A percentile compares a stretch with the other conserved stretches of the same genome.
Evolutionary conservation across 441 rosid species (phyloP).

Genomic region (Gossypium aridum): DNA sequence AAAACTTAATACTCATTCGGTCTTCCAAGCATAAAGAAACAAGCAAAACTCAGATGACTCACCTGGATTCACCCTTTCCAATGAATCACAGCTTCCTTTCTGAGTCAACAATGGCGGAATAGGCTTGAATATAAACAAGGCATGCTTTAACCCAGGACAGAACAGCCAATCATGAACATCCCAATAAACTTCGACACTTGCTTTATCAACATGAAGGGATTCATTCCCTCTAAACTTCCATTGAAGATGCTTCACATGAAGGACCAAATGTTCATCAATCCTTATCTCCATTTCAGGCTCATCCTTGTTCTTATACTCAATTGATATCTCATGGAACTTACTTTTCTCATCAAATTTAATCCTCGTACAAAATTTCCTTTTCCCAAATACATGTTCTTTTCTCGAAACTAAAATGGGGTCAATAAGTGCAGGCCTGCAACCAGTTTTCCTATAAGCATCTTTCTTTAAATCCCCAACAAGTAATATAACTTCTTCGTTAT

Average conservation of each 20-base stretch:
- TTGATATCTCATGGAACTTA: constrained; percentile 53
- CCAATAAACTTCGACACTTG: constrained; percentile 65
- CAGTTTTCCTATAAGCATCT: constrained; percentile 60
- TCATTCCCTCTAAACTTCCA: constrained; percentile 89
- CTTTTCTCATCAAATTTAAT: constrained; percentile 55
- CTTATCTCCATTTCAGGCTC: constrained; percentile 75
- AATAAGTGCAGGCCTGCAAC: constrained; percentile 68
- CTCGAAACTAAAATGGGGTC: constrained; percentile 69
- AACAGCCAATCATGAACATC: constrained; percentile 93
- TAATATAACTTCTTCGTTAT: constrained; percentile 65
- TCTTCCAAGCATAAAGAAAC: constrained; percentile 92
- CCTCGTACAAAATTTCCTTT: constrained; percentile 59
- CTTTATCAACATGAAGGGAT: constrained; percentile 45
- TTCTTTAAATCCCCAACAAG: constrained; percentile 79
- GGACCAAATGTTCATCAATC: constrained; percentile 61
- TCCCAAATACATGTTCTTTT: constrained; percentile 73
- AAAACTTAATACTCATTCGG: constrained; percentile 30
- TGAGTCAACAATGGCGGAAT: constrained; percentile 24
- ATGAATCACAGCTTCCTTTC: constrained; percentile 24
- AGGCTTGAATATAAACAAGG: constrained; percentile 73
- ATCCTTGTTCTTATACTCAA: constrained; percentile 39
- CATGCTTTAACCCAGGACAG: constrained; percentile 58
- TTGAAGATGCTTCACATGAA: constrained; percentile 76
- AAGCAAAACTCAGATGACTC: constrained; percentile 54
- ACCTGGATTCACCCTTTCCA: constrained; percentile 21